These are phyloP conservation scores for Cucurbita argyrosperma DNA, from an alignment of 306 rosid genomes.

Conservation along the genomic window DNA sequence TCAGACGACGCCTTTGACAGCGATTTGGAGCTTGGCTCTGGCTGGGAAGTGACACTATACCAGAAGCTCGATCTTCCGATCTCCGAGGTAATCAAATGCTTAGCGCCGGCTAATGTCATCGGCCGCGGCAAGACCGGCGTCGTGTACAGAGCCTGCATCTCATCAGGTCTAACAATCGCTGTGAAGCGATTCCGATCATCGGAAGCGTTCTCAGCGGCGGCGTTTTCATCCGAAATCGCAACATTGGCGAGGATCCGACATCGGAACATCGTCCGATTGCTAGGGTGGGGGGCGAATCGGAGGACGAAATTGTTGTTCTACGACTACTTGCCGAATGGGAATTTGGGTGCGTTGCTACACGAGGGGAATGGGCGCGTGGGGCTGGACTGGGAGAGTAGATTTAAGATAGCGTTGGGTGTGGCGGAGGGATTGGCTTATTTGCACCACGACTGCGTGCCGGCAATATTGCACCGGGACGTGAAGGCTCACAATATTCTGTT, in stretches of 20 bases:
- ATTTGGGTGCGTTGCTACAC: slow-evolving; percentile 43
- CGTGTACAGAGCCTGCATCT: slow-evolving; percentile 40
- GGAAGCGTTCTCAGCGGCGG: slow-evolving; percentile 55
- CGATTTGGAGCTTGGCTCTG: slow-evolving; percentile 64
- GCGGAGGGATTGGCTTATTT: slow-evolving; percentile 80
- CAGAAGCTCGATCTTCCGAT: slow-evolving; percentile 84
- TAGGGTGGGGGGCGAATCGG: slow-evolving; percentile 82
- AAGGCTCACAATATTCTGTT: slow-evolving; percentile 61
- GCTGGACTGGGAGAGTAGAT: slow-evolving; percentile 76
- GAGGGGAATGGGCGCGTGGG: slow-evolving; percentile 42
- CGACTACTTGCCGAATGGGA: slow-evolving; percentile 56
- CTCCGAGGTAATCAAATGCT: slow-evolving; percentile 42
- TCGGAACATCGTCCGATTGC: slow-evolving; percentile 67
- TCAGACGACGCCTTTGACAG: slow-evolving; percentile 26
- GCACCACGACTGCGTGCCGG: slow-evolving; percentile 82
- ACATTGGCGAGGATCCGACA: slow-evolving; percentile 76
- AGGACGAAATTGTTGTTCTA: slow-evolving; percentile 58
- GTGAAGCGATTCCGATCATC: slow-evolving; percentile 42
- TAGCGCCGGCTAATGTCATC: slow-evolving; percentile 38
- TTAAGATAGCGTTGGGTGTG: slow-evolving; percentile 72
- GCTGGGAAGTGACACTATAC: slow-evolving; percentile 85
- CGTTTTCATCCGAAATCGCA: slow-evolving; percentile 75
- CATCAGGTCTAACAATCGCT: slow-evolving; percentile 42
- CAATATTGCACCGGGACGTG: slow-evolving; percentile 92
- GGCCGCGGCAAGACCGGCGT: slow-evolving; percentile 87